A percentile compares a stretch with the other conserved stretches of the same genome.
phyloP scores from a whole-genome alignment of 2,329 filamentous ascomycete species.

The Hymenoscyphus fraxineus region DNA sequence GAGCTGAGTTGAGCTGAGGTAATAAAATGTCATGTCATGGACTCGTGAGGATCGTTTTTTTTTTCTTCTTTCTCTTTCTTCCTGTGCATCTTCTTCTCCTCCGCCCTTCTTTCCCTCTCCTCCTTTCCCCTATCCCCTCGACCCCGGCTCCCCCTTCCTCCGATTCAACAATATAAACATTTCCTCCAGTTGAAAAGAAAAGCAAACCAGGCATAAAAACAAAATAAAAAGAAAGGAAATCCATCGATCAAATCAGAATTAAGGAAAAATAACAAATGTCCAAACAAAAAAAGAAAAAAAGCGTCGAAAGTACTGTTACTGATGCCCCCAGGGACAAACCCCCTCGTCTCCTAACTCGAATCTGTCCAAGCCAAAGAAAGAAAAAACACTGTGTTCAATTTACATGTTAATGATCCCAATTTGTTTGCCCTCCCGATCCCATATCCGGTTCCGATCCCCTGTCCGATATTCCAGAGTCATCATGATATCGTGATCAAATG shows the following conservation, averaged over 20 bases:
- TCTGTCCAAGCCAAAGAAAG: slow-evolving; percentile 8
- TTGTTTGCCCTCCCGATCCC: slow-evolving; percentile 13
- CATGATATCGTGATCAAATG: slow-evolving; percentile 13
- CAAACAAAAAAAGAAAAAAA: slow-evolving; percentile 1
- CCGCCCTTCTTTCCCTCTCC: not conserved
- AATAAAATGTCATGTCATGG: not conserved
- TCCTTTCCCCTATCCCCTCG: not conserved
- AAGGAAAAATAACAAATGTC: no score
- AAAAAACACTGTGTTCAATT: slow-evolving; percentile 17
- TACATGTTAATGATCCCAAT: slow-evolving; percentile 18
- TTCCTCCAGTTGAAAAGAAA: not conserved
- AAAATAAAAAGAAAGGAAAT: no score
- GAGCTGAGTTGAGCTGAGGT: no score
- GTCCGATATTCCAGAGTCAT: slow-evolving; percentile 15
- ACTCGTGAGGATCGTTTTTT: not conserved
- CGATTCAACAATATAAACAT: not conserved
- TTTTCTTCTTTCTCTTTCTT: not conserved
- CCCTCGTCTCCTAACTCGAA: not conserved
- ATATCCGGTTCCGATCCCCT: not conserved
- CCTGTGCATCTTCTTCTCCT: no score
- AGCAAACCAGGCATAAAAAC: no score
- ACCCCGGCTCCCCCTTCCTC: not conserved
- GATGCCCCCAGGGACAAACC: slow-evolving; percentile 8
- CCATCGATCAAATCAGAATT: no score
- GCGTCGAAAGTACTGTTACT: not conserved